Base-by-base conservation (phyloP, 106 monocot genomes). In the Hemerocallis citrina region DNA sequence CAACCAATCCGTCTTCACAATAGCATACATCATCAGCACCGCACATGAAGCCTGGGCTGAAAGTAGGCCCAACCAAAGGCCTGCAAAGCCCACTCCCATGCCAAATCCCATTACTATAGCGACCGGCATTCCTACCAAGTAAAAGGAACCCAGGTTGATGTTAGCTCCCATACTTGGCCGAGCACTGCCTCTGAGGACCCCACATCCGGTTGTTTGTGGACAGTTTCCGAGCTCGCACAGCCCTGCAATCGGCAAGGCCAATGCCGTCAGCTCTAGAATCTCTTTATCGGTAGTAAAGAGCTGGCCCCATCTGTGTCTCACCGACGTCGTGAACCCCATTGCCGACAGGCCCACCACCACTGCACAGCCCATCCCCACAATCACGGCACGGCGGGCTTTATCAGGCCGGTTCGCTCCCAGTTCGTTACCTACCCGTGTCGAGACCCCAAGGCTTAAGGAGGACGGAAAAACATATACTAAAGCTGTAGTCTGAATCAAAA, bases 161-260 rank as follows among this genome's bases (percentile, higher is more conserved):
- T 79, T 72, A 1, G 94, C 94, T 0, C 89, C 89, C 6, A 74
- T 63, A 10, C 37, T 55, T 7, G 94, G 86, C 51, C 89, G 56
- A 1, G 94, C 94, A 55, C 94, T 95, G 8, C 94, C 94, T 3
- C 94, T 55, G 20, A 95, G 43, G 1, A 89, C 86, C 6, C 94
- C 94, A 71, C 94, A 95, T 0, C 81, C 94, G 14, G 83, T 76
- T 11, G 89, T 89, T 83, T 95, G 94, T 38, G 94, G 94, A 61
- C 85, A 95, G 76, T 95, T 95, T 1, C 94, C 86, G 37, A 95
- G 73, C 78, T 95, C 94, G 71, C 94, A 95, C n/a, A 95, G 75
- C 29, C 94, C 94, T 0, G 74, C 76, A 13, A 95, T 84, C 9
- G 94, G 94, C 64, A 95, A 61, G 4, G 86, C 89, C 36, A 72